A percentile compares a stretch with the other conserved stretches of the same genome.
Evolutionary conservation across 257 asterid genomes (phyloP).

Genomic region (Penstemon eatonii): DNA sequence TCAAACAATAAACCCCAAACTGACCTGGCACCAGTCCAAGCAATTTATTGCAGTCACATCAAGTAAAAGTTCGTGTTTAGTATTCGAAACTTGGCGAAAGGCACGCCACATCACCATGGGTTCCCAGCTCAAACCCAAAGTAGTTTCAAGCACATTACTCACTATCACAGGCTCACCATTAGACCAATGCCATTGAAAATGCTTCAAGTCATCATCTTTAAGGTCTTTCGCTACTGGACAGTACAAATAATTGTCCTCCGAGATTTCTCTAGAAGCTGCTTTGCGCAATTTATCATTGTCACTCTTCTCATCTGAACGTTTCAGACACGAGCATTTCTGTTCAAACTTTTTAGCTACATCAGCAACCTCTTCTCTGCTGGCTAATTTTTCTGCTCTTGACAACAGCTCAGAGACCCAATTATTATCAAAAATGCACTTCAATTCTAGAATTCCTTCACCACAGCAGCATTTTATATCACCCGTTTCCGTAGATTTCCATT

Average conservation of each 20-base stretch:
- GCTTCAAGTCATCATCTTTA: slow-evolving; percentile 50
- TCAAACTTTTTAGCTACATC: slow-evolving; percentile 25
- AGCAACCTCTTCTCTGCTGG: slow-evolving; percentile 22
- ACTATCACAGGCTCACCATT: slow-evolving; percentile 88
- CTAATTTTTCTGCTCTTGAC: slow-evolving; percentile 43
- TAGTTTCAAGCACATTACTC: slow-evolving; percentile 63
- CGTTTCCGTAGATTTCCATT: slow-evolving; percentile 48
- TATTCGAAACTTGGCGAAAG: slow-evolving; percentile 52
- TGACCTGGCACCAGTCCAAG: slow-evolving; percentile 92
- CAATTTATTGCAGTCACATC: slow-evolving; percentile 69
- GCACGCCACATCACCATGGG: slow-evolving; percentile 99
- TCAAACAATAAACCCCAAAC: slow-evolving; percentile 7
- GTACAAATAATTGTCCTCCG: slow-evolving; percentile 63
- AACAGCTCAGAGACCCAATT: slow-evolving; percentile 47
- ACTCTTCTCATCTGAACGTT: slow-evolving; percentile 24
- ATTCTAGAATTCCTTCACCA: slow-evolving; percentile 50
- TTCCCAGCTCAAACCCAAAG: slow-evolving; percentile 94
- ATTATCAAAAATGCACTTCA: slow-evolving; percentile 42
- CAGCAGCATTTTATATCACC: slow-evolving; percentile 73
- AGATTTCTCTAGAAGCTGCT: slow-evolving; percentile 63
- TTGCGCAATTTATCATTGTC: slow-evolving; percentile 35
- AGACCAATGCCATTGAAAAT: slow-evolving; percentile 76
- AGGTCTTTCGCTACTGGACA: slow-evolving; percentile 65
- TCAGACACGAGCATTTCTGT: slow-evolving; percentile 47
- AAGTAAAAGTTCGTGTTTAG: slow-evolving; percentile 41